Evolutionary conservation across 208 protist genomes (phyloP), one percentile per base, ranked within the genome.

Genomic region (Porcisia hertigi): DNA sequence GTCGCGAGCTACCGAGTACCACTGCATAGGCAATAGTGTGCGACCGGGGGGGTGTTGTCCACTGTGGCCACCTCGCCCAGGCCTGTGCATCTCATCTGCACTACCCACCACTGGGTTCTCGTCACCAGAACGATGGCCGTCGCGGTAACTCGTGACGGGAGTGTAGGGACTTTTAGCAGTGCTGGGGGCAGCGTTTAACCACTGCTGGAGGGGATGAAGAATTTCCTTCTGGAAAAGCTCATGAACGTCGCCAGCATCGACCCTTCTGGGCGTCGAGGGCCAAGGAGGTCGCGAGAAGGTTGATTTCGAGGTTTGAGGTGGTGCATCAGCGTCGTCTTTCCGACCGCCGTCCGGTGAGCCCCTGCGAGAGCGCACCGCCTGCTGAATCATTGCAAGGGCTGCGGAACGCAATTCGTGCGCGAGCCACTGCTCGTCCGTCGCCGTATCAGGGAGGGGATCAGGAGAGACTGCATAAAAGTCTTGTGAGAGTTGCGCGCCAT

Each of bases 351-450:
- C 16, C 11, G 20, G 41, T 16, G 1, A 7, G 12, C 8, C n/a
- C n/a, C 18, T 54, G 12, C 43, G 34, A 18, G 69, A 60, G 39
- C 59, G 55, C 66, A 71, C 49, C 7, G 71, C 63, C 41, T 74
- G 66, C 30, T 63, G 74, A 14, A 82, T 47, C 71, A 82, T 77
- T 49, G 43, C 72, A 14, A 71, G 30, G 3, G 77, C 72, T 12
- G 53, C 72, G 4, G 23, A 57, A 11, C 53, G 71, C 58, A 82
- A 47, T 9, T 82, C 63, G 53, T 82, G 18, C 0, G 71, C 65
- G 34, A 82, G 58, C 77, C 77, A 82, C 72, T 76, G 65, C 57
- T 82, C 77, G 45, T 82, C 77, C 7, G 77, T 82, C 23, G 77
- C 77, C 1, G 66, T 67, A 2, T 82, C 77, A 41, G 77, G 59